phyloP scores from a whole-genome alignment of 805 yeast genomes.

The Debaryomyces maramus region DNA sequence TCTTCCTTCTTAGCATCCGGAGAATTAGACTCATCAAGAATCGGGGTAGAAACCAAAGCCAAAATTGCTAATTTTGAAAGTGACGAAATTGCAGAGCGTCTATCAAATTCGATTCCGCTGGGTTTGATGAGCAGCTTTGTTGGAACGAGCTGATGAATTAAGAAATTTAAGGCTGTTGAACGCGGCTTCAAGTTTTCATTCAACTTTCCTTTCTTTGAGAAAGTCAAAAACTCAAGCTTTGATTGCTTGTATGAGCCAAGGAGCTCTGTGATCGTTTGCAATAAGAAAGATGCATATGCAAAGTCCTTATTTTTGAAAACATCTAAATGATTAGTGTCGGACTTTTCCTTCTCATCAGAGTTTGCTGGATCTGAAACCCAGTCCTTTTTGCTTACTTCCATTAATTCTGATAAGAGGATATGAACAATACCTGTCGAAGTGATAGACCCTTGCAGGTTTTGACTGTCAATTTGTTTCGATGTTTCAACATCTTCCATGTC shows the following conservation, averaged over 20 bases:
- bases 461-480: slow-evolving; percentile 1
- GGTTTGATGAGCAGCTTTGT: slow-evolving; percentile 44
- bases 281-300: slow-evolving; percentile 64
- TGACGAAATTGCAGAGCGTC: slow-evolving; percentile 59
- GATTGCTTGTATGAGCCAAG: slow-evolving; percentile 76
- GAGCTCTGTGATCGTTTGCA: slow-evolving; percentile 68
- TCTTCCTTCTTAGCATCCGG: slow-evolving; percentile 55
- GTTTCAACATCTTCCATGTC: slow-evolving; percentile 27
- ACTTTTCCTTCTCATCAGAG: slow-evolving; percentile 17
- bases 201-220: slow-evolving; percentile 53
- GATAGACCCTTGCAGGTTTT: not conserved
- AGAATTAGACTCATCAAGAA: slow-evolving; percentile 48
- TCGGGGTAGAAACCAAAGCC: slow-evolving; percentile 60
- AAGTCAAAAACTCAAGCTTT: slow-evolving; percentile 79
- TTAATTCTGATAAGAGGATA: slow-evolving; percentile 61
- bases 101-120: slow-evolving; percentile 41
- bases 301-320: slow-evolving; percentile 55
- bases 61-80: slow-evolving; percentile 61
- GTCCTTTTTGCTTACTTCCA: slow-evolving; percentile 44
- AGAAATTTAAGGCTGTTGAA: slow-evolving; percentile 72
- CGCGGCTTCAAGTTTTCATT: slow-evolving; percentile 59
- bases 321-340: slow-evolving; percentile 20
- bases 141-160: slow-evolving; percentile 72
- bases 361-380: slow-evolving; percentile 31
- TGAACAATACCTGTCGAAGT: slow-evolving; percentile 60